These are phyloP conservation scores for Caloboletus inedulis DNA, from an alignment of 1,284 basidiomycete genomes.

Conservation along the genomic window DNA sequence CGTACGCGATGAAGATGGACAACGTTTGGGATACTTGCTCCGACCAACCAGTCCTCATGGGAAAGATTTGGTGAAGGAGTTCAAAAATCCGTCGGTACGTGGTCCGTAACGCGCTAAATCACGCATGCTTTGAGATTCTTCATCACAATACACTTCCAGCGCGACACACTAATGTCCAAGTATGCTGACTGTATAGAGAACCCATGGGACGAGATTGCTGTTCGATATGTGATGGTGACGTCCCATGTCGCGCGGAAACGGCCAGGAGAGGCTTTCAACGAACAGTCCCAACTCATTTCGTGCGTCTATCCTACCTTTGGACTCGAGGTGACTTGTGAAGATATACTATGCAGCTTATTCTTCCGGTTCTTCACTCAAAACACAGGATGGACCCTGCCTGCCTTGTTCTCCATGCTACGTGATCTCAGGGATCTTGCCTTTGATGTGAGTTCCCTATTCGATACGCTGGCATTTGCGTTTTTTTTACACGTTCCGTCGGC, in stretches of 20 bases:
- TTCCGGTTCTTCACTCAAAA: constrained; percentile 74
- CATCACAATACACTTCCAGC: constrained; percentile 13
- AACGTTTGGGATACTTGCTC: constrained; percentile 66
- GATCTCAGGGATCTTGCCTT: constrained; percentile 81
- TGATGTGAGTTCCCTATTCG: constrained; percentile 44
- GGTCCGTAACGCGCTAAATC: not conserved
- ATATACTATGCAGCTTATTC: constrained; percentile 53
- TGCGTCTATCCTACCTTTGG: constrained; percentile 36
- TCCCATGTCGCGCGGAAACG: constrained; percentile 63
- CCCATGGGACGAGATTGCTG: constrained; percentile 81
- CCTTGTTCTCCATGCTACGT: constrained; percentile 73
- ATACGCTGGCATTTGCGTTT: not conserved
- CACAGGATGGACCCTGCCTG: constrained; percentile 79
- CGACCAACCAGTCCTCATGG: constrained; percentile 70
- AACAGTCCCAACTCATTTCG: constrained; percentile 65
- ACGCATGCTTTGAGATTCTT: not conserved
- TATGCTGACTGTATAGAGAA: constrained; percentile 62
- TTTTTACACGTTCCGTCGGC: constrained; percentile 6
- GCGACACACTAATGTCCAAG: constrained; percentile 49
- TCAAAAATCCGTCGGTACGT: constrained; percentile 63
- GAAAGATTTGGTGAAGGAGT: constrained; percentile 69
- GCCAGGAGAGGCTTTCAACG: constrained; percentile 70
- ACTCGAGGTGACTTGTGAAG: not conserved
- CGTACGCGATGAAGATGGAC: constrained; percentile 61
- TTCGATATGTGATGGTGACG: constrained; percentile 74